These are phyloP conservation scores for Cetraspora pellucida DNA, from an alignment of 192 early-diverging fungal species.

Conservation along the genomic window DNA sequence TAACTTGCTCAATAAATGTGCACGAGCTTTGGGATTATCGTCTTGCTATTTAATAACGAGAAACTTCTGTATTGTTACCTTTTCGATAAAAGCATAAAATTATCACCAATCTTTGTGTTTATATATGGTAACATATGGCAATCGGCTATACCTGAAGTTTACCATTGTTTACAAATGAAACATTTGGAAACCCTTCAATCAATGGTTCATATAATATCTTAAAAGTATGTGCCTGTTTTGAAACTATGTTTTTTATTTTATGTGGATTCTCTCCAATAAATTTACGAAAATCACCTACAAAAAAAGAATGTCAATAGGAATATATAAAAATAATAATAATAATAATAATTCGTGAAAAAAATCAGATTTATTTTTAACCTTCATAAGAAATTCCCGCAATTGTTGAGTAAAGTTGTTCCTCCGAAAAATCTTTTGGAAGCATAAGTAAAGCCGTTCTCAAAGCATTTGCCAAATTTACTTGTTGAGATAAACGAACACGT, in stretches of 20 bases:
- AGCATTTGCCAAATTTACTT: slow-evolving; percentile 85
- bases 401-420: slow-evolving; percentile 74
- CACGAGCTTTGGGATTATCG: slow-evolving; percentile 61
- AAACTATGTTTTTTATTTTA: slow-evolving; percentile 95
- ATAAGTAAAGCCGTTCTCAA: slow-evolving; percentile 81
- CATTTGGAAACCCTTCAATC: slow-evolving; percentile 56
- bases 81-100: slow-evolving; percentile 6
- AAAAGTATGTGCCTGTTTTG: slow-evolving; percentile 67
- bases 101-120: neutral
- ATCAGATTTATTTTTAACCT: slow-evolving; percentile 20
- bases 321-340: neutral
- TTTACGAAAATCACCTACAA: slow-evolving; percentile 90
- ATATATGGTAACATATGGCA: neutral
- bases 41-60: slow-evolving; percentile 57
- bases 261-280: slow-evolving; percentile 90
- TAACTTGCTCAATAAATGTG: slow-evolving; percentile 75
- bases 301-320: neutral
- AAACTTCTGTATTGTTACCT: neutral
- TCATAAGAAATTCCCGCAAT: slow-evolving; percentile 88
- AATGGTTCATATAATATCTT: slow-evolving; percentile 56
- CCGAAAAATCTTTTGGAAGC: slow-evolving; percentile 80
- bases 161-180: slow-evolving; percentile 30
- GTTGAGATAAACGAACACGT: slow-evolving; percentile 71
- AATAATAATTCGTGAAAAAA: neutral
- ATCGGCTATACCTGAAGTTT: slow-evolving; percentile 7